Evolutionary conservation across 768 basidiomycete species (phyloP).

Genomic region (Obba rivulosa): DNA sequence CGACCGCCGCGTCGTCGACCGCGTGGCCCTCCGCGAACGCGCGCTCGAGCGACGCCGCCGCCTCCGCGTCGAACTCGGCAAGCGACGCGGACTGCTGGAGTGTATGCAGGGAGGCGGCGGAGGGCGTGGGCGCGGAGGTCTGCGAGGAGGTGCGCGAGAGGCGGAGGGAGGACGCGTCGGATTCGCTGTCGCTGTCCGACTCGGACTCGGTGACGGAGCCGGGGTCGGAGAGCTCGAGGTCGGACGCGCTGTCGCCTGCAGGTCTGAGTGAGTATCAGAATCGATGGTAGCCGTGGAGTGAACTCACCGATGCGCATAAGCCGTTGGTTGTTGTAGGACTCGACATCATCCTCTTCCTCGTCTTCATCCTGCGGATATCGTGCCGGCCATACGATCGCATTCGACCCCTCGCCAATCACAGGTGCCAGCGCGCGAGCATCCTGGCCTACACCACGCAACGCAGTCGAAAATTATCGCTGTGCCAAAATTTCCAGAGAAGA

Average conservation of each 20-base stretch:
- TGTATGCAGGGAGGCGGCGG: conserved; percentile 37
- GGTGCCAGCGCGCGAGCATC: conserved; percentile 30
- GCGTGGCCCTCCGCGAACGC: conserved; percentile 90
- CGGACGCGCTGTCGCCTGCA: conserved; percentile 57
- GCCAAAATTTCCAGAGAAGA: not conserved
- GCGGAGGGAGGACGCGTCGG: conserved; percentile 31
- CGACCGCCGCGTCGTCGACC: conserved; percentile 89
- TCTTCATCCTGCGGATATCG: conserved; percentile 54
- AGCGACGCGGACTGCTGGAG: conserved; percentile 41
- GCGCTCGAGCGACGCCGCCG: conserved; percentile 80
- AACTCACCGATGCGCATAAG: conserved; percentile 69
- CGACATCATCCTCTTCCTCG: conserved; percentile 62
- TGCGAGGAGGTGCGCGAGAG: conserved; percentile 43
- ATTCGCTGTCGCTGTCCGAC: conserved; percentile 37
- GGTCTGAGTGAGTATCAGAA: not conserved
- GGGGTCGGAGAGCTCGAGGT: conserved; percentile 56
- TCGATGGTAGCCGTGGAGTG: not conserved
- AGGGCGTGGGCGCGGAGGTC: conserved; percentile 37
- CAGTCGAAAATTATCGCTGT: not conserved
- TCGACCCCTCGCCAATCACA: conserved; percentile 61
- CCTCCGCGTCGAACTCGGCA: conserved; percentile 72
- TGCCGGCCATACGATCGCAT: conserved; percentile 81
- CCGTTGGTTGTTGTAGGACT: conserved; percentile 56
- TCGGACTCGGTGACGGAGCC: conserved; percentile 52
- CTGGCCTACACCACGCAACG: conserved; percentile 36